Evolutionary conservation across 495 filamentous ascomycete genomes (phyloP), one percentile per base, ranked within the genome.

Genomic region (Penicillium flavigenum): DNA sequence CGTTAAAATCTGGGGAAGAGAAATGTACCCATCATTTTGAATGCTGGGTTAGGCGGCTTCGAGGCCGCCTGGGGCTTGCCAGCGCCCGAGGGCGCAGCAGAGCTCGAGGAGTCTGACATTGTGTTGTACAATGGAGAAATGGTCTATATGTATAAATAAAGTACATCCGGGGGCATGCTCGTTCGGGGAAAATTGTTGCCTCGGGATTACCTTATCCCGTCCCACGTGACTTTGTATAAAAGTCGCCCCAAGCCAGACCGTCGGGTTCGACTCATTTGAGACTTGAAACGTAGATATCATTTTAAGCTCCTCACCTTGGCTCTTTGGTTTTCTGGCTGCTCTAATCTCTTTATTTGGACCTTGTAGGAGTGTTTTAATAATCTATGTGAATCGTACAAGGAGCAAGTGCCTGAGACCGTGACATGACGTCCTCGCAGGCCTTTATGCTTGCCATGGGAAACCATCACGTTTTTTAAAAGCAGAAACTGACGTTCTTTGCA

Each of bases 11-110:
- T 43, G 27, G 56, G 47, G 31, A 47, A 46, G 47, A 20, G 8
- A 11, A n/a, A 43, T 65, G 44, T 75, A 70, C 90, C 90, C 74
- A 92, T 84, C 83, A 90, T 89, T 63, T 80, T 85, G 58, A 88
- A 80, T 17, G 81, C 87, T 41, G 83, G 88, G 70, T 92, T 92
- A 3, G 77, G 76, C 1, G 74, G 76, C 41, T 77, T 78, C 4
- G 81, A 73, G 20, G 79, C 67, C 46, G 63, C 64, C 47, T 71
- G 70, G 20, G 78, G 61, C 61, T 73, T 68, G 54, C 62, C 50
- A 47, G 70, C 39, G 49, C 65, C 70, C 34, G 68, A 43, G 9
- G 69, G 56, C 39, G 70, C 58, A 29, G 71, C 67, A 58, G 73
- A 62, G 46, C 44, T 72, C 19, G 74, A 71, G 22, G 72, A 59